Base-by-base conservation (phyloP, 2,329 filamentous ascomycete genomes). In the Iodosphaeria phyllophila region DNA sequence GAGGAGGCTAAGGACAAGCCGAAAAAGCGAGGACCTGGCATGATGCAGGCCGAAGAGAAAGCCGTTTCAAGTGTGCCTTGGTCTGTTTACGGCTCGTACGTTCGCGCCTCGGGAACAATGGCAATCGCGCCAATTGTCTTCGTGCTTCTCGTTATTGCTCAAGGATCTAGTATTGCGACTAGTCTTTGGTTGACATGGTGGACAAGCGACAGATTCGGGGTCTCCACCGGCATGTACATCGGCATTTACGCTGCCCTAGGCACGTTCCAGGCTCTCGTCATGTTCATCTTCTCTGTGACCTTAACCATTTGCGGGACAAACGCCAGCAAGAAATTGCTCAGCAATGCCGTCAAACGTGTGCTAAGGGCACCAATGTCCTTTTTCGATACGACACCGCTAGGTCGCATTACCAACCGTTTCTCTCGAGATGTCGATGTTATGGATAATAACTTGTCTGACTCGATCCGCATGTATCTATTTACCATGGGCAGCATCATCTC, bases 351-450 rank as follows among this genome's bases (percentile, higher is more conserved):
- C 39, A 69, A 61, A 6, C 64, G 78, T 10, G 80, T 89, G 1
- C 52, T 74, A n/a, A 58, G 69, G 14, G 69, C 69, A 3, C 69
- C 69, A n/a, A 73, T 74, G 82, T 76, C 78, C 4, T 95, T 95
- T 54, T 95, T 95, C 52, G 89, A 98, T 40, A 95, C 89, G 0
- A 95, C 89, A 1, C 89, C 89, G 0, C 63, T 95, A 1, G 89
- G 89, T 12, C 75, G 86, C 18, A 93, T 95, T 46, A 92, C 83
- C 13, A 95, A 95, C 47, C 78, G 89, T 10, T 95, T 95, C 51
- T 91, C 82, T 16, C 76, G 86, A 37, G 89, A 98, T 41, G 78
- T 95, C 20, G 82, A 93, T 41, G 80, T 89, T 28, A 91, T 95
- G 82, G 89, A 95, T 52, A 92, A 92, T 47, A 80, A 73, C 29